Evolutionary conservation across 805 yeast species (phyloP).

Genomic region (Jamesozyma hellenica): DNA sequence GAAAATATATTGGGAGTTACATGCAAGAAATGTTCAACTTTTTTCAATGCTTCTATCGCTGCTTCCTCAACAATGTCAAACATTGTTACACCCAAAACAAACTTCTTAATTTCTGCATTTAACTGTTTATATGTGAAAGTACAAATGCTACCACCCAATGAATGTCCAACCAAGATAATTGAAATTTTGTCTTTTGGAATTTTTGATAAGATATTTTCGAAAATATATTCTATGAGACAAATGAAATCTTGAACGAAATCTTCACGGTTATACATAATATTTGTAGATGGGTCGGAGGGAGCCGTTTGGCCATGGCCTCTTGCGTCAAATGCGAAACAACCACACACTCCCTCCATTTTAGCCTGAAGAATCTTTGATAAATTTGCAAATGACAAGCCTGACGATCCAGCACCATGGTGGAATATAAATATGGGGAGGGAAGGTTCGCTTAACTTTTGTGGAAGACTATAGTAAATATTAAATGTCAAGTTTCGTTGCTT

Average conservation of each 20-base stretch:
- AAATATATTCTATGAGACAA: slow-evolving; percentile 36
- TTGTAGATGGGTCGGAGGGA: slow-evolving; percentile 18
- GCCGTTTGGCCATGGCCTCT: slow-evolving; percentile 72
- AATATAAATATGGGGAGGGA: slow-evolving; percentile 52
- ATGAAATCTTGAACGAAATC: slow-evolving; percentile 50
- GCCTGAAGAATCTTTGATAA: slow-evolving; percentile 32
- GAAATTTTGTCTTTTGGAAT: slow-evolving; percentile 15
- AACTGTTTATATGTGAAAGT: slow-evolving; percentile 38
- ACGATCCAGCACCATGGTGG: slow-evolving; percentile 95
- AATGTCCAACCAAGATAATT: slow-evolving; percentile 71
- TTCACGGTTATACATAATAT: slow-evolving; percentile 35
- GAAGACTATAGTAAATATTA: slow-evolving; percentile 51
- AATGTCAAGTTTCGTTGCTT: slow-evolving; percentile 25
- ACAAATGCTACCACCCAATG: slow-evolving; percentile 83
- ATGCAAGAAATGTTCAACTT: slow-evolving; percentile 58
- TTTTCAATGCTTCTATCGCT: slow-evolving; percentile 57
- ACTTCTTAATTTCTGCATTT: slow-evolving; percentile 11
- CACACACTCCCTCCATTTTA: slow-evolving; percentile 38
- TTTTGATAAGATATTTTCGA: slow-evolving; percentile 8
- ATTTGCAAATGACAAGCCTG: slow-evolving; percentile 64
- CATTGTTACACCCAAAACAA: slow-evolving; percentile 59
- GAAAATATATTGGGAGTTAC: slow-evolving; percentile 55
- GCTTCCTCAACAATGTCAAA: slow-evolving; percentile 93
- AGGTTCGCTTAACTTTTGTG: slow-evolving; percentile 25
- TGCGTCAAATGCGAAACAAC: slow-evolving; percentile 63